Conservation (phyloP, 441 rosid genomes). For the Erysimum pusillum region DNA sequence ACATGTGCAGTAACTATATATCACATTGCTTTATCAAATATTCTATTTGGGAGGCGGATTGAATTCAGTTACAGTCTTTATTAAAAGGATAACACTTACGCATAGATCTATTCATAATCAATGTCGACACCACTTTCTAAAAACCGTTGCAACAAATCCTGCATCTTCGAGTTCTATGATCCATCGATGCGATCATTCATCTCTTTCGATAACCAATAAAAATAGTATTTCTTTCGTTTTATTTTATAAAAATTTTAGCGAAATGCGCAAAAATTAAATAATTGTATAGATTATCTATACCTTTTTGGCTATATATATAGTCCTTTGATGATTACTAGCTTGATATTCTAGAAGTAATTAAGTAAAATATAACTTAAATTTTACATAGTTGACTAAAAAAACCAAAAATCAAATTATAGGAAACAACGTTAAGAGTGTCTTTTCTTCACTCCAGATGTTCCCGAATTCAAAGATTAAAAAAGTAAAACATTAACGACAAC, state of each 20-base stretch:
- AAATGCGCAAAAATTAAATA: neutral
- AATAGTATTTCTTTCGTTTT: neutral
- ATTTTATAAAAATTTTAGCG: neutral
- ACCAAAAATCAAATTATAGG: neutral
- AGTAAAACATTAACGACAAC: too few species aligned
- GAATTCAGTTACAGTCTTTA: neutral
- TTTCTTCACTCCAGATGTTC: too few species aligned
- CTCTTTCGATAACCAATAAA: neutral
- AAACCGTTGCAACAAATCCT: neutral
- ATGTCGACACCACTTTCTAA: neutral
- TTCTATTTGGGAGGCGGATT: neutral
- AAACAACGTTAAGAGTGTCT: too few species aligned
- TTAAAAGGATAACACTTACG: neutral
- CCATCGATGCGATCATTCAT: too few species aligned
- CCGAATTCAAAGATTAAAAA: too few species aligned
- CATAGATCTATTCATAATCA: neutral
- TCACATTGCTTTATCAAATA: slow-evolving; percentile 2
- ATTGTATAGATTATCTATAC: neutral
- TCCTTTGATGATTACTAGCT: neutral
- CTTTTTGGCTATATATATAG: neutral
- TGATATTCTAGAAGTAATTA: neutral
- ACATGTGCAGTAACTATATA: slow-evolving; percentile 16
- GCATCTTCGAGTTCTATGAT: neutral
- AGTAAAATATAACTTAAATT: neutral
- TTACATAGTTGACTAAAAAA: neutral